Conservation (phyloP, 2,329 filamentous ascomycete species). For the Colletotrichum paranaense region DNA sequence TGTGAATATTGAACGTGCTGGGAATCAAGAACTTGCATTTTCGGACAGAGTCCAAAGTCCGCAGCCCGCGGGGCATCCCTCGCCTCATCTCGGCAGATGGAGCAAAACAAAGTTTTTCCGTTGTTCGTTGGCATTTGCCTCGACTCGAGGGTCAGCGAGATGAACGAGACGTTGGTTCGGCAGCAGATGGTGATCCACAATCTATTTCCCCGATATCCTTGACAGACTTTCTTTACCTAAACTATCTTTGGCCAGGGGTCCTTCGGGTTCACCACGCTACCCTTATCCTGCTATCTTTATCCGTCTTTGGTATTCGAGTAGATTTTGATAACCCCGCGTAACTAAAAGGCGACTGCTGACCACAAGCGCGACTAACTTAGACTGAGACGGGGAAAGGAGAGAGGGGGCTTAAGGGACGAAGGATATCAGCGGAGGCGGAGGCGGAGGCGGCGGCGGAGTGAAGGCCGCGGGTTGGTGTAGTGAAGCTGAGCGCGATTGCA, state of each 20-base stretch:
- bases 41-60: not conserved
- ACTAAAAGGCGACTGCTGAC: not conserved
- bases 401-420: too few species aligned
- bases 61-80: not conserved
- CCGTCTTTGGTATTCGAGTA: not conserved
- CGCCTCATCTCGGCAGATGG: not conserved
- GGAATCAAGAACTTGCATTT: not conserved
- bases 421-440: too few species aligned
- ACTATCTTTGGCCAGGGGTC: not conserved
- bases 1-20: not conserved
- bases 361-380: not conserved
- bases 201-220: not conserved
- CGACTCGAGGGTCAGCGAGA: not conserved
- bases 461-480: not conserved
- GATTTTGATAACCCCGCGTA: not conserved
- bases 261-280: not conserved
- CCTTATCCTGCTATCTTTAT: too few species aligned
- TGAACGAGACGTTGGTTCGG: not conserved
- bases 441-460: conserved; percentile 23
- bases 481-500: not conserved
- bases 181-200: not conserved
- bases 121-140: not conserved
- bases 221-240: not conserved
- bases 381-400: too few species aligned
- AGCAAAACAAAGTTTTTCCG: not conserved